Percentiles rank a stretch among this genome's conserved stretches.
Conservation (phyloP, 2,329 filamentous ascomycete genomes). For the Colletotrichum orbiculare region DNA sequence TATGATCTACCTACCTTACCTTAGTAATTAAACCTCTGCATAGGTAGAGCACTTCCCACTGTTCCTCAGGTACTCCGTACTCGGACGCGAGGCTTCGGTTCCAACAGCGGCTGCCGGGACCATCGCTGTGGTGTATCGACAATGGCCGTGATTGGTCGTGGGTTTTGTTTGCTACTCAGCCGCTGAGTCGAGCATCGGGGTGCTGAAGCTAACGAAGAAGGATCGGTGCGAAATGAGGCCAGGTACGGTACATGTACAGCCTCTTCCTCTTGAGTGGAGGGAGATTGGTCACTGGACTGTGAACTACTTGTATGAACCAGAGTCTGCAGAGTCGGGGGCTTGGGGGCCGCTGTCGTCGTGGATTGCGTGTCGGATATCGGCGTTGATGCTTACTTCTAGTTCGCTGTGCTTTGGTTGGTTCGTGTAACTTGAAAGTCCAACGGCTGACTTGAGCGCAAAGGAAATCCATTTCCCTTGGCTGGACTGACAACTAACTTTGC, state of each 20-base stretch:
- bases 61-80: no score
- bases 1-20: no score
- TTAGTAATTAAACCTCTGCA: no score
- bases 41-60: no score
- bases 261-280: slow-evolving; percentile 8
- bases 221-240: slow-evolving; percentile 20
- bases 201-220: slow-evolving; percentile 11
- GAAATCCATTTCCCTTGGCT: no score
- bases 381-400: not conserved
- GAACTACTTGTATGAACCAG: not conserved
- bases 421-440: slow-evolving; percentile 9
- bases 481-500: not conserved
- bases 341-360: slow-evolving; percentile 19
- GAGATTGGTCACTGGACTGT: not conserved
- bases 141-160: slow-evolving; percentile 23
- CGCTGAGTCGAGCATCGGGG: slow-evolving; percentile 16
- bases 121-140: slow-evolving; percentile 14
- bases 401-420: slow-evolving; percentile 8
- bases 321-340: not conserved
- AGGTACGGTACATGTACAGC: slow-evolving; percentile 19
- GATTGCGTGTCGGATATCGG: slow-evolving; percentile 20
- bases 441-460: no score
- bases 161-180: slow-evolving; percentile 24
- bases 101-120: no score
- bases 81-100: no score